Evolutionary conservation across 305 asterid genomes (phyloP), one percentile per base, ranked within the genome.

Genomic region (Euphrasia arctica): DNA sequence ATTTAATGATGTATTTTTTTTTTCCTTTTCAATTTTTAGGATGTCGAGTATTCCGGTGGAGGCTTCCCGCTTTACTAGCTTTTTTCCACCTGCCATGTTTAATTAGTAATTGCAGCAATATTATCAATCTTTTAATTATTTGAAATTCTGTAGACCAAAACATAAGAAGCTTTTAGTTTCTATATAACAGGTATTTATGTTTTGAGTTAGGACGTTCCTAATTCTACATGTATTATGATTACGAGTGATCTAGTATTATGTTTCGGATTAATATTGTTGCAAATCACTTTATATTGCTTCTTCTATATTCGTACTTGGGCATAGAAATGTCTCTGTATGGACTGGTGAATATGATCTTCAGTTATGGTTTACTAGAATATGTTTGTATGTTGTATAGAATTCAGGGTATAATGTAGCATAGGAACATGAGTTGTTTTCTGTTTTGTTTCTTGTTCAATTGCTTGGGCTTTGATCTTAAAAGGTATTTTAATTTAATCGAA

Each of bases 31-130:
- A 52, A 25, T 55, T 69, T 79, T 68, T 82, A 92, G 98, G 98
- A 87, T 77, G 86, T 93, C 4, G 98, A 93, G 82, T 93, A 83
- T 74, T 80, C 97, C 22, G 95, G 98, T 70, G 98, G 98, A 52
- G 95, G 95, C 52, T 48, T 87, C 62, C 89, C 81, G 3, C 76
- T 82, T 28, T 63, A 74, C 72, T 87, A 60, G 59, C 69, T 70
- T 45, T 8, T 8, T 22, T 9, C 64, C 58, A 48, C 27, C 1
- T 27, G 1, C 22, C 15, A 3, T 49, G 32, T 15, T 51, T 4
- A 14, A 51, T 29, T 41, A 25, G 29, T 54, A 9, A 39, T 39
- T 62, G 54, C 62, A 39, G 50, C 66, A 3, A 28, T n/a, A 8
- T 13, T 14, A 48, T 66, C n/a, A 43, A 13, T 22, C 42, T 51